A percentile compares a stretch with the other conserved stretches of the same genome.
phyloP scores from a whole-genome alignment of 768 basidiomycete genomes.

The Russula dissimulans region DNA sequence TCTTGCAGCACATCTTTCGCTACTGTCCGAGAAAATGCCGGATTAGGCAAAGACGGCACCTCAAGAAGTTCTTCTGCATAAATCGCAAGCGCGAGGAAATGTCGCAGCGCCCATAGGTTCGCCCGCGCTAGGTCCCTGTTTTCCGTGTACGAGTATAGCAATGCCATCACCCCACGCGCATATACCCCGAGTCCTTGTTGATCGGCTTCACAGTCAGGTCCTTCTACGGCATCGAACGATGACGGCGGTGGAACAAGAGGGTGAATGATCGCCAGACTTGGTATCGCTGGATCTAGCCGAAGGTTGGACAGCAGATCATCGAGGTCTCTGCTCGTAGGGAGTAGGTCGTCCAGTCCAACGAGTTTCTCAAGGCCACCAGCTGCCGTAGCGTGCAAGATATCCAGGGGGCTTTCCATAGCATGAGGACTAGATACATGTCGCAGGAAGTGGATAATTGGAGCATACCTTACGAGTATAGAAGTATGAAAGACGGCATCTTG shows the following conservation, averaged over 20 bases:
- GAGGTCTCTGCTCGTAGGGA: conserved; percentile 22
- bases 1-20: conserved; percentile 30
- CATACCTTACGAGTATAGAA: conserved; percentile 27
- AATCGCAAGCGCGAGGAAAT: conserved; percentile 52
- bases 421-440: background rate
- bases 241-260: conserved; percentile 44
- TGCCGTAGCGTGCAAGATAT: conserved; percentile 20
- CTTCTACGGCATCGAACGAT: conserved; percentile 15
- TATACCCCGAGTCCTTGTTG: conserved; percentile 50
- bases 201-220: conserved; percentile 29
- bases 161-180: conserved; percentile 48
- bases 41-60: conserved; percentile 39
- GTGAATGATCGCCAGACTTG: conserved; percentile 52
- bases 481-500: conserved; percentile 34
- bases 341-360: conserved; percentile 37
- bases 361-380: conserved; percentile 20
- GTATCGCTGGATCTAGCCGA: conserved; percentile 37
- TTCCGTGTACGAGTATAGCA: conserved; percentile 45
- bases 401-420: conserved; percentile 20
- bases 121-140: conserved; percentile 53
- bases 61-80: conserved; percentile 55
- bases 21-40: conserved; percentile 37
- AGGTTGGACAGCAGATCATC: conserved; percentile 26
- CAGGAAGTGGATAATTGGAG: background rate
- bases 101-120: conserved; percentile 59